phyloP scores from a whole-genome alignment of 2,329 filamentous ascomycete species.

The Trichocomaceae sp. region DNA sequence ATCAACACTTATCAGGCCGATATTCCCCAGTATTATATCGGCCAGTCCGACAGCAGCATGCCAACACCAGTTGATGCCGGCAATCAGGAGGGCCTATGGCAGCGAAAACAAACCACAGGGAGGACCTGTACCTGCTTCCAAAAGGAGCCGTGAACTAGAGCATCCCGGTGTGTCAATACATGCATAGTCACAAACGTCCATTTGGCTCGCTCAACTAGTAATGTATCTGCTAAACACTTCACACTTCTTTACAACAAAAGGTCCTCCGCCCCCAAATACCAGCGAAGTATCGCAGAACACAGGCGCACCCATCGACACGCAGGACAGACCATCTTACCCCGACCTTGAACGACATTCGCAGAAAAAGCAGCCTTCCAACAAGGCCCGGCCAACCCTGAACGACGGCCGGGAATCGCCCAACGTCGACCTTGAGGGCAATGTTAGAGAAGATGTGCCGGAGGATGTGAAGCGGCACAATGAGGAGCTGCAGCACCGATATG shows the following conservation, averaged over 20 bases:
- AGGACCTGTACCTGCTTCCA: slow-evolving; percentile 2
- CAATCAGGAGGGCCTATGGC: background rate
- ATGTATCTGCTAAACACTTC: no score
- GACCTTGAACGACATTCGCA: background rate
- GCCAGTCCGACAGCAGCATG: background rate
- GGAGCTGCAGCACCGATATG: slow-evolving; percentile 28
- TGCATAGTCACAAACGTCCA: no score
- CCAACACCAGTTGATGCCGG: background rate
- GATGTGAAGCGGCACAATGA: slow-evolving; percentile 32
- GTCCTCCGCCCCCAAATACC: slow-evolving; percentile 6
- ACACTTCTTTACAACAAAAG: no score
- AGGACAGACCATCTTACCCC: background rate
- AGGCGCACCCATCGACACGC: background rate
- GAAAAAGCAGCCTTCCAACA: slow-evolving; percentile 24
- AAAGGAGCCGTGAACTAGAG: slow-evolving; percentile 9
- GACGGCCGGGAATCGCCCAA: slow-evolving; percentile 26
- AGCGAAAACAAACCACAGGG: background rate
- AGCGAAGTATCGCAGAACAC: slow-evolving; percentile 3
- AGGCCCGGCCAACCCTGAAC: slow-evolving; percentile 28
- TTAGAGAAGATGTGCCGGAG: slow-evolving; percentile 22
- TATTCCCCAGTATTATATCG: background rate
- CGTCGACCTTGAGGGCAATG: slow-evolving; percentile 24
- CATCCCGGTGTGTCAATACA: slow-evolving; percentile 6
- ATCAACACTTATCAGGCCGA: background rate
- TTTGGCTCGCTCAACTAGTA: no score